phyloP scores from a whole-genome alignment of 495 filamentous ascomycete species.

The Amorphotheca resinae region DNA sequence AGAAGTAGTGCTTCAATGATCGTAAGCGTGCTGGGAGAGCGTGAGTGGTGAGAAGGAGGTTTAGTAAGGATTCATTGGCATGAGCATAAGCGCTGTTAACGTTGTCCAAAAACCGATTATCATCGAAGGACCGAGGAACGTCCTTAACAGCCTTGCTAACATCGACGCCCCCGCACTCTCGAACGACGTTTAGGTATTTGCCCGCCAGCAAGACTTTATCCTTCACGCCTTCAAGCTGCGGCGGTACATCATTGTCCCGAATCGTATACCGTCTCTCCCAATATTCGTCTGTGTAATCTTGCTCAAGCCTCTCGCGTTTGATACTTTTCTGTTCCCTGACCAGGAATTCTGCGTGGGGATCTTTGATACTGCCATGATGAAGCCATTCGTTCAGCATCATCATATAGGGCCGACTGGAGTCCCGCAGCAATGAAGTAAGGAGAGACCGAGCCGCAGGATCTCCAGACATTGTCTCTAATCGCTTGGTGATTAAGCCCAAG shows the following conservation, averaged over 20 bases:
- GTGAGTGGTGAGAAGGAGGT: slow-evolving; percentile 84
- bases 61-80: slow-evolving; percentile 87
- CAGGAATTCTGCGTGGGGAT: slow-evolving; percentile 88
- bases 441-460: slow-evolving; percentile 77
- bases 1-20: slow-evolving; percentile 97
- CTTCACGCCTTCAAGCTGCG: slow-evolving; percentile 81
- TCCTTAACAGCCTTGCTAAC: slow-evolving; percentile 80
- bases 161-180: slow-evolving; percentile 93
- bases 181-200: slow-evolving; percentile 95
- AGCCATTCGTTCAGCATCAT: slow-evolving; percentile 97
- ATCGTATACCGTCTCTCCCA: slow-evolving; percentile 98
- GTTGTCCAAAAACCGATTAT: slow-evolving; percentile 82
- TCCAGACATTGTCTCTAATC: slow-evolving; percentile 77
- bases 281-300: slow-evolving; percentile 97
- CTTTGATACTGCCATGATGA: slow-evolving; percentile 88
- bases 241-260: slow-evolving; percentile 78
- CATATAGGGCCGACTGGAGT: slow-evolving; percentile 93
- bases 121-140: slow-evolving; percentile 84
- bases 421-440: slow-evolving; percentile 67
- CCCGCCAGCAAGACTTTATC: slow-evolving; percentile 91
- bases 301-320: slow-evolving; percentile 74
- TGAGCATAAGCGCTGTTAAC: slow-evolving; percentile 90
- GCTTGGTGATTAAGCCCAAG: slow-evolving; percentile 68
- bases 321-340: slow-evolving; percentile 96
- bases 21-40: slow-evolving; percentile 72